Evolutionary conservation across 257 asterid species (phyloP).

Genomic region (Phtheirospermum japonicum): DNA sequence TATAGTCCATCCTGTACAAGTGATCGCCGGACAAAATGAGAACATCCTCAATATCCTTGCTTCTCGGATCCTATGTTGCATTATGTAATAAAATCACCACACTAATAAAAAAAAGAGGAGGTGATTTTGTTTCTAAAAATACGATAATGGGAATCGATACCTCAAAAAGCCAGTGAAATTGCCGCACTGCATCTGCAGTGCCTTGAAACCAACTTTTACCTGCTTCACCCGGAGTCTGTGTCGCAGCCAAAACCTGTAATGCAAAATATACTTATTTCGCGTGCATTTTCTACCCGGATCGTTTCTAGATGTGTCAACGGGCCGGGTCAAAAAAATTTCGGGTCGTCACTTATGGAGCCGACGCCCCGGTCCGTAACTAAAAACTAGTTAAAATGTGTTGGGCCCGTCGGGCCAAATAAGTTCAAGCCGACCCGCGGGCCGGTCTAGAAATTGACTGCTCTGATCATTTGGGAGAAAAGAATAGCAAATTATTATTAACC

Average conservation of each 20-base stretch:
- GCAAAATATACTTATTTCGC: slow-evolving; percentile 10
- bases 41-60: slow-evolving; percentile 91
- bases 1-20: slow-evolving; percentile 93
- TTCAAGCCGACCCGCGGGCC: no score
- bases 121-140: not conserved
- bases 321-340: no score
- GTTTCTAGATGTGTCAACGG: no score
- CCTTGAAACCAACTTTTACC: slow-evolving; percentile 98
- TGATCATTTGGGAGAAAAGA: not conserved
- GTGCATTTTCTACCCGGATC: not conserved
- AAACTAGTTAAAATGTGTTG: no score
- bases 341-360: no score
- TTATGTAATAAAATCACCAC: not conserved
- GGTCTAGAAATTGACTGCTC: no score
- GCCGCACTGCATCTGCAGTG: slow-evolving; percentile 96
- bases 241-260: slow-evolving; percentile 85
- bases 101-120: not conserved
- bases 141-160: slow-evolving; percentile 35
- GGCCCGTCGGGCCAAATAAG: no score
- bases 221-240: slow-evolving; percentile 91
- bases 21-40: slow-evolving; percentile 97
- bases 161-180: slow-evolving; percentile 98
- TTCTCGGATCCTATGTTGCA: slow-evolving; percentile 75
- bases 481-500: slow-evolving; percentile 36
- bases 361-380: no score